These are phyloP conservation scores for Lipomyces starkeyi DNA, from an alignment of 805 yeast genomes.

Conservation along the genomic window DNA sequence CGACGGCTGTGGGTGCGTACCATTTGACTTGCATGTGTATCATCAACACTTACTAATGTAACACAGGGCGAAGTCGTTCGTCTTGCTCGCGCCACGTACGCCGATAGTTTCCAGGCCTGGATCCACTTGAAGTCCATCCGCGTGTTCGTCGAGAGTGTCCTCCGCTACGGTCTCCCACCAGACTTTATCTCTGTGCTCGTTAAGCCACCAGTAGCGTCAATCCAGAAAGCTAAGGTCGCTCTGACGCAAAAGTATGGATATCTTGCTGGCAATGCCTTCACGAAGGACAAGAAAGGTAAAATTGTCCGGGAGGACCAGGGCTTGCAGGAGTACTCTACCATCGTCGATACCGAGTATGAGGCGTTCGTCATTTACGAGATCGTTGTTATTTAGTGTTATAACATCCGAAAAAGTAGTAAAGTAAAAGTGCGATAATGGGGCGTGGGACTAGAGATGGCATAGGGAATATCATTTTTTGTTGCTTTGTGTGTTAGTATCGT, in stretches of 20 bases:
- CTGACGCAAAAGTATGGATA: slow-evolving; percentile 80
- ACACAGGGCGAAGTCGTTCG: slow-evolving; percentile 75
- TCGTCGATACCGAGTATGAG: slow-evolving; percentile 94
- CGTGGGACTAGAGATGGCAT: slow-evolving; percentile 2
- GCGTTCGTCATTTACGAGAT: slow-evolving; percentile 87
- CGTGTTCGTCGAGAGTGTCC: slow-evolving; percentile 87
- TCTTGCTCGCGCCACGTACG: slow-evolving; percentile 85
- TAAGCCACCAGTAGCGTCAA: slow-evolving; percentile 49
- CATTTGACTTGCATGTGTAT: slow-evolving; percentile 36
- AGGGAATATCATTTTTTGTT: neutral
- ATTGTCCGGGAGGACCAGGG: slow-evolving; percentile 64
- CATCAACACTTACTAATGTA: neutral
- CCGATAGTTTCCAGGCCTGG: slow-evolving; percentile 86
- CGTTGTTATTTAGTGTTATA: slow-evolving; percentile 37
- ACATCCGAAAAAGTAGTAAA: neutral
- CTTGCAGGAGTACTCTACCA: slow-evolving; percentile 84
- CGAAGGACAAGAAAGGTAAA: slow-evolving; percentile 68
- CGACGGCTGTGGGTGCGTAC: slow-evolving; percentile 54
- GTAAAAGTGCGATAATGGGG: neutral
- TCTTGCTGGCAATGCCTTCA: slow-evolving; percentile 88
- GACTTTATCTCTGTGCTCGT: slow-evolving; percentile 66
- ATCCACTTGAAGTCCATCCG: slow-evolving; percentile 87
- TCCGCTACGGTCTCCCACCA: slow-evolving; percentile 97
- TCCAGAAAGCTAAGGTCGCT: slow-evolving; percentile 68
- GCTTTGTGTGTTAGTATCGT: neutral